Evolutionary conservation across 2,329 filamentous ascomycete species (phyloP).

Genomic region (Ceratocystis lukuohia): DNA sequence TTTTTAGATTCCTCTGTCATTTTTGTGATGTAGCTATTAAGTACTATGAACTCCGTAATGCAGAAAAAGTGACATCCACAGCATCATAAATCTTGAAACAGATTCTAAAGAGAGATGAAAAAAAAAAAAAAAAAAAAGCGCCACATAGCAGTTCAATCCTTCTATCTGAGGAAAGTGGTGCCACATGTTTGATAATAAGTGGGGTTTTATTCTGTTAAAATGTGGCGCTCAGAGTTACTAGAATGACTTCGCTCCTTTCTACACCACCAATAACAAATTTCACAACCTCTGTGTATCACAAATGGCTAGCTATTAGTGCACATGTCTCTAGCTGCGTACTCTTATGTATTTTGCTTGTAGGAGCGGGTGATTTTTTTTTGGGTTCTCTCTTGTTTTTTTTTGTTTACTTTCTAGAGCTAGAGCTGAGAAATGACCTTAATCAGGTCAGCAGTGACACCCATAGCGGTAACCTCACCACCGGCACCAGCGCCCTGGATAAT

Average conservation of each 20-base stretch:
- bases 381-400: background rate
- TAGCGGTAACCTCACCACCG: slow-evolving; percentile 88
- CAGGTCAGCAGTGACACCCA: slow-evolving; percentile 91
- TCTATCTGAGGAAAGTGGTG: slow-evolving; percentile 5
- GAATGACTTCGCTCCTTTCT: background rate
- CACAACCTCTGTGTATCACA: background rate
- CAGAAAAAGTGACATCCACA: background rate
- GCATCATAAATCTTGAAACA: background rate
- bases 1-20: slow-evolving; percentile 35
- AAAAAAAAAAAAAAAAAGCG: slow-evolving; percentile 8
- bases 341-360: no score
- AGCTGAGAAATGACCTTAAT: slow-evolving; percentile 74
- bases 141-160: background rate
- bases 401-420: slow-evolving; percentile 37
- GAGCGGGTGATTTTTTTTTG: background rate
- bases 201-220: background rate
- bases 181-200: slow-evolving; percentile 2
- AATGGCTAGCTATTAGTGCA: no score
- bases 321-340: background rate
- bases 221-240: background rate
- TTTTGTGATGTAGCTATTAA: slow-evolving; percentile 7
- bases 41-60: slow-evolving; percentile 1
- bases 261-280: background rate
- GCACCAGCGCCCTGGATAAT: slow-evolving; percentile 92
- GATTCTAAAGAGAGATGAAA: background rate